A percentile compares a stretch with the other conserved stretches of the same genome.
These are phyloP conservation scores for Ustilago crameri DNA, from an alignment of 1,284 basidiomycete genomes.

Conservation along the genomic window DNA sequence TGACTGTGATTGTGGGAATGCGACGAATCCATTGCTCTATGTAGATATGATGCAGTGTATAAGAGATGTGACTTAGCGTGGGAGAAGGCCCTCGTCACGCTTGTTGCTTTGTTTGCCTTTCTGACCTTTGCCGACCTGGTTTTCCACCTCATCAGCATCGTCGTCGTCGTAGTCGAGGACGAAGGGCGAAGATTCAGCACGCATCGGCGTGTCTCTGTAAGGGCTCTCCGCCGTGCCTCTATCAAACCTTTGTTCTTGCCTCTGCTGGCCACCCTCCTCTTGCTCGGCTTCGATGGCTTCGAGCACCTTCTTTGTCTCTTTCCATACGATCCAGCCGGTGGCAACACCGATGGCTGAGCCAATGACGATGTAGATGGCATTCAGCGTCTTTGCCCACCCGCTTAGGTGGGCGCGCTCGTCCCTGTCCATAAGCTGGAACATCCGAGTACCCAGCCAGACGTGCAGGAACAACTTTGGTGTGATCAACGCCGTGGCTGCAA, in stretches of 20 bases:
- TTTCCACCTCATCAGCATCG: conserved; percentile 7
- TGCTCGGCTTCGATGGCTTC: conserved; percentile 21
- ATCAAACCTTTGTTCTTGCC: no score
- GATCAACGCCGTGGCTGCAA: conserved; percentile 56
- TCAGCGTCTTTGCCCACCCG: conserved; percentile 35
- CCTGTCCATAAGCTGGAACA: conserved; percentile 58
- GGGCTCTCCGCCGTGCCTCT: background rate
- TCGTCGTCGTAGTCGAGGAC: conserved; percentile 28
- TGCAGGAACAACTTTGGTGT: conserved; percentile 65
- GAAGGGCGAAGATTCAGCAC: conserved; percentile 14
- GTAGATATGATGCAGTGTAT: no score
- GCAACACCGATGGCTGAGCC: conserved; percentile 33
- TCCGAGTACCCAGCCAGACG: conserved; percentile 59
- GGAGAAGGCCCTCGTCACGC: conserved; percentile 5
- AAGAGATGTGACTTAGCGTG: conserved; percentile 13
- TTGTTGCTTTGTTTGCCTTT: background rate
- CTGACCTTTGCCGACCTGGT: background rate
- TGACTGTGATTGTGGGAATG: background rate
- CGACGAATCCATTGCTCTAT: background rate
- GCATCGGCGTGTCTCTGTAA: conserved; percentile 9
- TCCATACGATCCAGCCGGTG: conserved; percentile 45
- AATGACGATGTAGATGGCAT: conserved; percentile 44
- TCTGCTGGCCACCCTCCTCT: background rate
- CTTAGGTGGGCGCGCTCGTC: conserved; percentile 46
- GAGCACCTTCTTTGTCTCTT: conserved; percentile 37